phyloP scores from a whole-genome alignment of 1,284 basidiomycete genomes.

The Papiliotrema terrestris region DNA sequence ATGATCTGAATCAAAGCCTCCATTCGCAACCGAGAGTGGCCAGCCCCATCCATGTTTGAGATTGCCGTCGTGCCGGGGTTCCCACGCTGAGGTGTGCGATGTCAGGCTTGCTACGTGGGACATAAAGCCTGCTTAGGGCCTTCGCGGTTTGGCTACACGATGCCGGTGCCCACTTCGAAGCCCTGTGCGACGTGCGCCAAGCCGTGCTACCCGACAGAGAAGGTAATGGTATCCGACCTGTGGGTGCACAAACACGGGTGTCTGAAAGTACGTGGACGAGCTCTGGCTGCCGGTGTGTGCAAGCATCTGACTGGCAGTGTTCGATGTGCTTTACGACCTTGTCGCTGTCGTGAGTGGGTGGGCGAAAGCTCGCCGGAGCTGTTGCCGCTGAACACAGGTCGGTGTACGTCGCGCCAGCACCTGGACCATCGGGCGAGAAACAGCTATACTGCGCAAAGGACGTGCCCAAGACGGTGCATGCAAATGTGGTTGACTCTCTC shows the following conservation, averaged over 20 bases:
- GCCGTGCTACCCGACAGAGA: conserved; percentile 20
- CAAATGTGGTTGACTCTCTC: conserved; percentile 16
- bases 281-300: neutral
- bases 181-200: conserved; percentile 9
- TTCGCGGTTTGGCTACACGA: too few species aligned
- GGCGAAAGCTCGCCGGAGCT: too few species aligned
- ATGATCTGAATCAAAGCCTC: too few species aligned
- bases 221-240: conserved; percentile 13
- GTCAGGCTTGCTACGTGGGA: too few species aligned
- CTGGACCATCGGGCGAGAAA: conserved; percentile 2
- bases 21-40: too few species aligned
- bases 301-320: conserved; percentile 5
- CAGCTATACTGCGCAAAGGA: conserved; percentile 18
- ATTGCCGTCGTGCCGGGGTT: too few species aligned
- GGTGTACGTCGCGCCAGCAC: conserved; percentile 15
- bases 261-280: conserved; percentile 14
- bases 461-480: conserved; percentile 16
- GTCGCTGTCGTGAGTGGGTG: conserved; percentile 5
- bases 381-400: conserved; percentile 5
- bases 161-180: neutral
- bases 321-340: conserved; percentile 18
- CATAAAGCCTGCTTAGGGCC: too few species aligned
- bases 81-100: too few species aligned
- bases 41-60: too few species aligned
- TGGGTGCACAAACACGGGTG: conserved; percentile 18